Percentiles rank a stretch among this genome's conserved stretches.
Evolutionary conservation across 2,329 filamentous ascomycete genomes (phyloP).

Genomic region (Aplosporella prunicola): DNA sequence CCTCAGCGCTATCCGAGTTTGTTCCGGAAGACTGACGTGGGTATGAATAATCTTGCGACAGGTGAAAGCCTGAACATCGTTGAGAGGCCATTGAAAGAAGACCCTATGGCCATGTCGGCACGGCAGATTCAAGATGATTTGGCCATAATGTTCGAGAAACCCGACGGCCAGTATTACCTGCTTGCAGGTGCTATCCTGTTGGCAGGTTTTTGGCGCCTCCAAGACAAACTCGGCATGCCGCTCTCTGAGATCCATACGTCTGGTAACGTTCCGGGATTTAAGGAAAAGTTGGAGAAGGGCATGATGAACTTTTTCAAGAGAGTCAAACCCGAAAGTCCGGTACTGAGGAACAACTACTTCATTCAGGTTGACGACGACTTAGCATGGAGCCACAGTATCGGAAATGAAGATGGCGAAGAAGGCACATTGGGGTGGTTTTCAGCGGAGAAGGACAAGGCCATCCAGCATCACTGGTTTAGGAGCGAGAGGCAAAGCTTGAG

Average conservation of each 20-base stretch:
- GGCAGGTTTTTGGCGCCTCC: conserved; percentile 72
- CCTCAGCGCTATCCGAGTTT: conserved; percentile 65
- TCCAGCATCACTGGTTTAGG: conserved; percentile 67
- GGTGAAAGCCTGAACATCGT: conserved; percentile 62
- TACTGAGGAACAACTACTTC: conserved; percentile 74
- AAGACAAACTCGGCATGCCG: conserved; percentile 73
- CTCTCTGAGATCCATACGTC: conserved; percentile 71
- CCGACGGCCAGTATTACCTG: conserved; percentile 72
- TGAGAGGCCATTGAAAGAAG: conserved; percentile 56
- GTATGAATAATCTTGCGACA: conserved; percentile 62
- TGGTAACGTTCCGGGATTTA: conserved; percentile 65
- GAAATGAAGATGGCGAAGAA: conserved; percentile 52
- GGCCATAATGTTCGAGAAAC: conserved; percentile 69
- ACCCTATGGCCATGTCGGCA: conserved; percentile 67
- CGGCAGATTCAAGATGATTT: conserved; percentile 73
- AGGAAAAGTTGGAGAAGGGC: conserved; percentile 61
- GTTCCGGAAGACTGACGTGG: conserved; percentile 53
- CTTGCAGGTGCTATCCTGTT: conserved; percentile 67
- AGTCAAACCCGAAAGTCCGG: conserved; percentile 56
- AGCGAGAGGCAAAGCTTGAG: conserved; percentile 65
- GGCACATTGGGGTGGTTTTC: conserved; percentile 59
- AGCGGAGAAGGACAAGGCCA: conserved; percentile 62
- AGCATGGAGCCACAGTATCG: conserved; percentile 68
- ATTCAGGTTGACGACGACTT: conserved; percentile 74
- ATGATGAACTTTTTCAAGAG: conserved; percentile 76